Percentiles rank a stretch among this genome's conserved stretches.
Conservation (phyloP, 768 basidiomycete genomes). For the Kwoniella newhampshirensis region DNA sequence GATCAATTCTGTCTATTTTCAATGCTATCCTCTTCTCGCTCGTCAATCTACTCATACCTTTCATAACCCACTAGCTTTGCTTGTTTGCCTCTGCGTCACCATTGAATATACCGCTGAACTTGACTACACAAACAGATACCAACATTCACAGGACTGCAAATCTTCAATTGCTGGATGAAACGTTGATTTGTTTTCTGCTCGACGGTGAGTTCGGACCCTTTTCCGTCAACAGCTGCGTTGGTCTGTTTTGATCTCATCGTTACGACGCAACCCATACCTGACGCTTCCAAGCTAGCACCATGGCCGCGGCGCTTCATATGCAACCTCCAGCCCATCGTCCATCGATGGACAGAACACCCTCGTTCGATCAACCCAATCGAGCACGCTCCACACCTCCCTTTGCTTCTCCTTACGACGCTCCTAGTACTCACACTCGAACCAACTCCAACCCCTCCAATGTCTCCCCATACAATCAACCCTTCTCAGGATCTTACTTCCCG, state of each 20-base stretch:
- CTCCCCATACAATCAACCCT: conserved; percentile 33
- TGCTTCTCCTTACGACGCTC: conserved; percentile 25
- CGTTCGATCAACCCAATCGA: conserved; percentile 38
- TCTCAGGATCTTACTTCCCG: conserved; percentile 26
- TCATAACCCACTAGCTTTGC: too few species aligned
- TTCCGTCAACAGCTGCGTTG: too few species aligned
- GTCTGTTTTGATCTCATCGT: too few species aligned
- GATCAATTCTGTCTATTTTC: too few species aligned
- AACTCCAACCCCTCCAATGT: conserved; percentile 22
- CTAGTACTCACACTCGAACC: conserved; percentile 23
- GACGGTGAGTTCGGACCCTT: not conserved
- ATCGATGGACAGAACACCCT: conserved; percentile 42
- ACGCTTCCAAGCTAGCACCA: conserved; percentile 5
- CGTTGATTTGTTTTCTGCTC: not conserved
- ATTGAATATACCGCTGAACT: too few species aligned
- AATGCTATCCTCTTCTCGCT: too few species aligned
- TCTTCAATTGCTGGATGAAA: too few species aligned
- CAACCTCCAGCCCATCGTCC: conserved; percentile 36
- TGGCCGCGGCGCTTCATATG: conserved; percentile 31
- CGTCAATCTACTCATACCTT: too few species aligned
- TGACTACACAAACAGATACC: too few species aligned
- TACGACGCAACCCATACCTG: too few species aligned
- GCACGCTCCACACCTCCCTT: conserved; percentile 31
- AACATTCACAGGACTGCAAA: too few species aligned
- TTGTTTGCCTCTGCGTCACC: too few species aligned